Evolutionary conservation across 2,329 filamentous ascomycete genomes (phyloP), one percentile per base, ranked within the genome.

Genomic region (Sordariomycetes sp.): DNA sequence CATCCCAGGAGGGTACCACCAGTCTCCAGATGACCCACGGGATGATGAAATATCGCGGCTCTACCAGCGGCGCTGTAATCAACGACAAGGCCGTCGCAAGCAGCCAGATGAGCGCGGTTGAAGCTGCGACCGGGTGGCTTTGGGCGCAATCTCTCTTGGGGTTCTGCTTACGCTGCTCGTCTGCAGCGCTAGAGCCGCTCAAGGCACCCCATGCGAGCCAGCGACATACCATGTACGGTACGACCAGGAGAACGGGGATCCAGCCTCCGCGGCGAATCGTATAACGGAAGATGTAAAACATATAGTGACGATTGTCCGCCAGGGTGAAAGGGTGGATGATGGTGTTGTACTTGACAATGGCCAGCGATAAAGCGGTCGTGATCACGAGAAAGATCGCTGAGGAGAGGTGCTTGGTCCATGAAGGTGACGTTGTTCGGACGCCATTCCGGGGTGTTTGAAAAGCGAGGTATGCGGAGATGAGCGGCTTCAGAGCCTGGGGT

Each of bases 241-340:
- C 66, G 0, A 81, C 71, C 2, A 83, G 77, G 1, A 70, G 57
- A 46, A 86, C 87, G 23, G 79, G 79, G 33, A 86, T 58, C 14
- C 64, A 58, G 2, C 67, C 63, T 27, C 84, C 73, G 6, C 69
- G 70, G 3, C 82, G 72, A 24, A 96, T 79, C 6, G 82, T 79
- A 48, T 87, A 77, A 2, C 87, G 79, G 65, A 98, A 98, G 39
- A 94, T 67, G 61, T 98, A 98, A 58, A 98, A 98, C 55, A 94
- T 82, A 63, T 94, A 98, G 56, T 98, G 92, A 3, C 92, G 72
- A 57, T 98, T 98, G 57, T 98, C 92, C 21, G 92, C 92, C 1
- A 96, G 72, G 0, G 88, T 94, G 54, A 96, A 98, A 0, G 92
- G 90, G 51, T 98, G 92, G 28, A 96, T 75, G 42, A 94, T 82